These are phyloP conservation scores for barrel medic (Medicago truncatula) DNA, from an alignment of 306 rosid genomes.

Conservation along the genomic window DNA sequence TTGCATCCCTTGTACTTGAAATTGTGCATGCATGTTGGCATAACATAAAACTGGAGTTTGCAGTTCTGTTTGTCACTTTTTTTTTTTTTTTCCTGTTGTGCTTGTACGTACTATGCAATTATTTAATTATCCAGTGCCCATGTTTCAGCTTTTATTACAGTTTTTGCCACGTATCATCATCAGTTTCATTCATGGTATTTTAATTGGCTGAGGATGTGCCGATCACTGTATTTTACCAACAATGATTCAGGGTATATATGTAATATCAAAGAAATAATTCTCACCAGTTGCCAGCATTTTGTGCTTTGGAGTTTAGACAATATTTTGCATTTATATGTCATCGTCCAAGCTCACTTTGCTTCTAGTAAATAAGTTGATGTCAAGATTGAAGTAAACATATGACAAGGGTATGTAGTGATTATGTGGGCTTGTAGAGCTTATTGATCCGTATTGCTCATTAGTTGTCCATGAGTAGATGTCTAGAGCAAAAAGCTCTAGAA, in stretches of 20 bases:
- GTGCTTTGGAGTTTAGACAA: not conserved
- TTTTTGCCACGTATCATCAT: not conserved
- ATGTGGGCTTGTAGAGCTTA: constrained; percentile 1
- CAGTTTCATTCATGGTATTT: not conserved
- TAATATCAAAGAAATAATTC: not conserved
- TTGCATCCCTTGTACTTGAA: not conserved
- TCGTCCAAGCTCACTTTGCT: constrained; percentile 3
- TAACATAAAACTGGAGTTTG: constrained; percentile 2
- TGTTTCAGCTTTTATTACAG: not conserved
- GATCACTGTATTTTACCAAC: not conserved
- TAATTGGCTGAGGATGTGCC: not conserved
- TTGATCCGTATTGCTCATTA: not conserved
- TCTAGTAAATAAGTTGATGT: not conserved
- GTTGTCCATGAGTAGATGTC: not conserved
- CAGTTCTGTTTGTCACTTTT: not conserved
- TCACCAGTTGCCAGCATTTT: not conserved
- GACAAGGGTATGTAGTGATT: not conserved
- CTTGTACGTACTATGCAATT: not conserved
- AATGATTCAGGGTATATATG: not conserved
- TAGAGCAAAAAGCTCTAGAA: not conserved
- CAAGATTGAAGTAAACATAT: not conserved
- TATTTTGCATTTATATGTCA: not conserved
- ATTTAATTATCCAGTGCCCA: not conserved
- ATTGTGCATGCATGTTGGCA: constrained; percentile 15
- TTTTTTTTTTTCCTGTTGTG: not conserved